Percentiles rank a stretch among this genome's conserved stretches.
phyloP scores from a whole-genome alignment of 2,329 filamentous ascomycete species.

The Colletotrichum liriopes region DNA sequence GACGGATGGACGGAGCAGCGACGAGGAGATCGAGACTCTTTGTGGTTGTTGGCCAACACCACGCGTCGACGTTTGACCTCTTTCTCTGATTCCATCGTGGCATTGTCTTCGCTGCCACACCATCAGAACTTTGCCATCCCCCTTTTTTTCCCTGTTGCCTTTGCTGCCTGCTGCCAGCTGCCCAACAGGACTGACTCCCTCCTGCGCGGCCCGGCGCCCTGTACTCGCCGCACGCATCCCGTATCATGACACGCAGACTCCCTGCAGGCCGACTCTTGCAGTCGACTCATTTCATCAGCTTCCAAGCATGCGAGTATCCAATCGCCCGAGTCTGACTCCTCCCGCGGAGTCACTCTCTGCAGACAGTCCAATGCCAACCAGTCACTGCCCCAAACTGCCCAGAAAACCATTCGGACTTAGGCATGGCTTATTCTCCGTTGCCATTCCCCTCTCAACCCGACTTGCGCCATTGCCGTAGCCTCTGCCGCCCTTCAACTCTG shows the following conservation, averaged over 20 bases:
- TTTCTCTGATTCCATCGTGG: neutral
- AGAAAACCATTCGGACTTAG: neutral
- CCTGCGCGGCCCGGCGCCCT: neutral
- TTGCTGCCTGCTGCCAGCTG: slow-evolving; percentile 5
- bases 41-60: neutral
- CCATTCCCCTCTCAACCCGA: slow-evolving; percentile 2
- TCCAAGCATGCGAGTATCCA: neutral
- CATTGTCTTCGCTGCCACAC: neutral
- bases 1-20: neutral
- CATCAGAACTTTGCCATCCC: neutral
- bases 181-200: neutral
- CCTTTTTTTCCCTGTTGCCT: neutral
- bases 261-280: slow-evolving; percentile 19
- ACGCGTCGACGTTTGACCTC: neutral
- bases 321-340: neutral
- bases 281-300: slow-evolving; percentile 21
- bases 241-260: slow-evolving; percentile 31
- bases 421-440: neutral
- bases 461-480: slow-evolving; percentile 11
- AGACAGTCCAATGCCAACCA: neutral
- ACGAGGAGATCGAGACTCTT: neutral
- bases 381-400: neutral
- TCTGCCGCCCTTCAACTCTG: neutral
- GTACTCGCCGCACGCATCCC: no score
- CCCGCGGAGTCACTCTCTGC: neutral